phyloP scores from a whole-genome alignment of 1,284 basidiomycete species.

The Cryptococcus sp. region DNA sequence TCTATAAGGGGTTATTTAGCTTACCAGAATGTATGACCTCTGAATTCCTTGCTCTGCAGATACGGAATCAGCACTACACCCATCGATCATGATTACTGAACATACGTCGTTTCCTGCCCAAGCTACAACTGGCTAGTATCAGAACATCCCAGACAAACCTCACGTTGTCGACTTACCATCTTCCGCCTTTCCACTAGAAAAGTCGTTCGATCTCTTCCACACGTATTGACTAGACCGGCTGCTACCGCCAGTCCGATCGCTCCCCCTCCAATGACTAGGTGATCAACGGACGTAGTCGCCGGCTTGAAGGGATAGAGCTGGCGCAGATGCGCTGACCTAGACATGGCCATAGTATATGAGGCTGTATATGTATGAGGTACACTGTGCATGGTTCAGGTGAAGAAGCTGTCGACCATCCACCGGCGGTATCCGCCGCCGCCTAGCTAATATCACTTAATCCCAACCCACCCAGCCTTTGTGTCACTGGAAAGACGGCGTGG shows the following conservation, averaged over 20 bases:
- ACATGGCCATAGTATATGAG: background rate
- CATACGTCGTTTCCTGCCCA: constrained; percentile 78
- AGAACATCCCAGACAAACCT: background rate
- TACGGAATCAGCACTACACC: background rate
- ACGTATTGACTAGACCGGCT: constrained; percentile 60
- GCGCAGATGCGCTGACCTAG: background rate
- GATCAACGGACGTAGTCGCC: constrained; percentile 76
- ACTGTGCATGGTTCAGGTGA: background rate
- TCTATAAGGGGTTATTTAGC: constrained; percentile 5
- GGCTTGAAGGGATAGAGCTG: constrained; percentile 48
- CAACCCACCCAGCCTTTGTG: too few relatives aligned
- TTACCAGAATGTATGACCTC: constrained; percentile 90
- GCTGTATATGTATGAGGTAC: background rate
- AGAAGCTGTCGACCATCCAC: too few relatives aligned
- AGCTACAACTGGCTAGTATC: constrained; percentile 18
- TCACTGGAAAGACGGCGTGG: too few relatives aligned
- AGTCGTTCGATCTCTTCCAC: constrained; percentile 67
- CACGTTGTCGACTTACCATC: constrained; percentile 41
- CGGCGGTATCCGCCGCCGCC: too few relatives aligned
- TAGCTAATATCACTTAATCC: too few relatives aligned
- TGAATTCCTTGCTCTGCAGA: constrained; percentile 77
- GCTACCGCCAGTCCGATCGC: constrained; percentile 86
- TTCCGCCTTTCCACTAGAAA: constrained; percentile 78
- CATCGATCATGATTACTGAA: background rate
- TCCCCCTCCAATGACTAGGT: constrained; percentile 88